These are phyloP conservation scores for Naganishia cerealis DNA, from an alignment of 1,284 basidiomycete genomes.

Conservation along the genomic window DNA sequence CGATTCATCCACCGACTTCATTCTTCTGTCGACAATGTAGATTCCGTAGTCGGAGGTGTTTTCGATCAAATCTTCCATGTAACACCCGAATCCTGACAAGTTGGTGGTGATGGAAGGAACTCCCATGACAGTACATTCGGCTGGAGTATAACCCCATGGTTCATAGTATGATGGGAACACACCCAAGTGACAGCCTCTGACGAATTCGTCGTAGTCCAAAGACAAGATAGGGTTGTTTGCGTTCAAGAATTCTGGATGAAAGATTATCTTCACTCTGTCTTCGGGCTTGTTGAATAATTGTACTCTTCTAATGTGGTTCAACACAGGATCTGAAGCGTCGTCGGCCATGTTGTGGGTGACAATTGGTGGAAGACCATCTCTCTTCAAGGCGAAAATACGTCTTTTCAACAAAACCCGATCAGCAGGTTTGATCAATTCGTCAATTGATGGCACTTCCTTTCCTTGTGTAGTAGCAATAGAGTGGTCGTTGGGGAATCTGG, in stretches of 20 bases:
- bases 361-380: conserved; percentile 86
- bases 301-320: conserved; percentile 90
- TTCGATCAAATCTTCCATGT: conserved; percentile 97
- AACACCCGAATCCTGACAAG: conserved; percentile 93
- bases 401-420: conserved; percentile 95
- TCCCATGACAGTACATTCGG: conserved; percentile 79
- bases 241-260: conserved; percentile 98
- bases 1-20: conserved; percentile 86
- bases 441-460: too few species aligned
- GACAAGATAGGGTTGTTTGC: conserved; percentile 96
- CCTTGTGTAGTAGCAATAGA: too few species aligned
- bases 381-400: conserved; percentile 91
- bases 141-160: conserved; percentile 59
- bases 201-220: conserved; percentile 98
- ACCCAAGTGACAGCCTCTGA: conserved; percentile 93
- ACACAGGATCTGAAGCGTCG: conserved; percentile 84
- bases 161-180: conserved; percentile 90
- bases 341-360: conserved; percentile 98
- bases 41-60: conserved; percentile 72
- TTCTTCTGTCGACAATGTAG: conserved; percentile 91
- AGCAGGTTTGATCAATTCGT: conserved; percentile 59
- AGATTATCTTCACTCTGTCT: conserved; percentile 93
- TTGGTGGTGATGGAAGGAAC: conserved; percentile 97
- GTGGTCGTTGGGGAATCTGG: too few species aligned
- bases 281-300: conserved; percentile 80